Evolutionary conservation across 2,329 filamentous ascomycete species (phyloP), one percentile per base, ranked within the genome.

Genomic region (Colletotrichum phormii): DNA sequence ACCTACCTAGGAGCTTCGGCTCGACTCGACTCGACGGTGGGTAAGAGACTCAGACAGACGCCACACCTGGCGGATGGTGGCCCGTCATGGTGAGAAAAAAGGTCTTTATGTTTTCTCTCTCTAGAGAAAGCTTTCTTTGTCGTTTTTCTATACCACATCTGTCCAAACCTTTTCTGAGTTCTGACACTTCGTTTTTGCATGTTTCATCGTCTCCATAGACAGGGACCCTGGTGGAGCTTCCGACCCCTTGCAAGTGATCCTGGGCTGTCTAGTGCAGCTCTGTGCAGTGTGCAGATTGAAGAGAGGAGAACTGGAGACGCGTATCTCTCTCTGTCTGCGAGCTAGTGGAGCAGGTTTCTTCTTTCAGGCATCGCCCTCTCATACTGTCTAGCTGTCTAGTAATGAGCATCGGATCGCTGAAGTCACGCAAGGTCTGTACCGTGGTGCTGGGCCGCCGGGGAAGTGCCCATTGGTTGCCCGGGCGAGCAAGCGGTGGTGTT

Each of bases 151-250:
- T 72, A n/a, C 66, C 59, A 42, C 46, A 42, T 37, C 55, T 55
- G 66, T 57, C 29, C 59, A 42, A 42, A 55, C 46, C 37, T 29
- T 72, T 55, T 33, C 49, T 33, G 33, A 54, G 69, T 55, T 33
- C 49, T 33, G 33, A 49, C 35, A 61, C 33, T 72, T 72, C 66
- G 66, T 70, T 72, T 72, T 70, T 70, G 33, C 59, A 70, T 62
- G 70, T 72, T 72, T 72, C 70, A 72, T 64, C 42, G 26, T 57
- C 70, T 72, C 66, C 70, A 72, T 54, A 42, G 46, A 51, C 54
- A 60, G 67, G 54, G 60, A 51, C 60, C 60, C 55, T 64, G 70
- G 66, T 57, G 46, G 66, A 72, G 70, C 66, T 58, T 9, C 55
- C 59, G 60, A 33, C 70, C 70, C 70, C 66, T 72, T 64, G 66